Base-by-base conservation (phyloP, 202 grass and related monocot genomes). In the Panicum virgatum region DNA sequence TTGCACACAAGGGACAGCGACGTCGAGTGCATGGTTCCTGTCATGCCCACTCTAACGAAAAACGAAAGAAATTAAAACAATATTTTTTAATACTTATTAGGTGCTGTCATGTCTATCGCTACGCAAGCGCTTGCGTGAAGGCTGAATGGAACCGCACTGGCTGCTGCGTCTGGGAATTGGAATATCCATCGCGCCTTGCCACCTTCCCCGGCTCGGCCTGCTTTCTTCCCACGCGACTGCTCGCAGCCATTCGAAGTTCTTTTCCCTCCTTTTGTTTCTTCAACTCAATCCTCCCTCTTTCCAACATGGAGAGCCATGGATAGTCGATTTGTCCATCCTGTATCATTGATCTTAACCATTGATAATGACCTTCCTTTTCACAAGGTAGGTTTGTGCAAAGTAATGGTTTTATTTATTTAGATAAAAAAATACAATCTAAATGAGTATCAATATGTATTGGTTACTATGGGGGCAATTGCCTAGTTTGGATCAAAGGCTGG, bases 61-160 rank as follows among this genome's bases (percentile, higher is more conserved):
- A 44, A 3, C 0, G 5, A 25, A 59, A 53, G 1, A 20, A 36
- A 27, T 13, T 22, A 25, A 78, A 65, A 22, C 16, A 37, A 0
- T 44, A 7, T 5, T 25, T 39, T 8, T 62, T 12, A 20, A 10
- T 30, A 1, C 2, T 36, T 50, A 38, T 36, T 50, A 38, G 57
- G 38, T 36, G 25, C 42, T 81, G 52, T 81, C 79, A 81, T 42
- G 39, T 72, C 66, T 22, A 34, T 71, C 15, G 53, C 53, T 69
- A 81, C 66, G 79, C 40, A 45, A 81, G 79, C 66, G 42, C 79
- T 81, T 71, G 53, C 79, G 79, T 72, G 79, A 67, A 52, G 48
- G 7, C 40, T 47, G 76, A 78, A 78, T 66, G 60, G 75, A 80
- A 80, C 36, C 30, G 65, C 50, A 80, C 65, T 58, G 36, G 36